These are phyloP conservation scores for Pythium scleroteichum DNA, from an alignment of 352 stramenopile species.

Conservation along the genomic window DNA sequence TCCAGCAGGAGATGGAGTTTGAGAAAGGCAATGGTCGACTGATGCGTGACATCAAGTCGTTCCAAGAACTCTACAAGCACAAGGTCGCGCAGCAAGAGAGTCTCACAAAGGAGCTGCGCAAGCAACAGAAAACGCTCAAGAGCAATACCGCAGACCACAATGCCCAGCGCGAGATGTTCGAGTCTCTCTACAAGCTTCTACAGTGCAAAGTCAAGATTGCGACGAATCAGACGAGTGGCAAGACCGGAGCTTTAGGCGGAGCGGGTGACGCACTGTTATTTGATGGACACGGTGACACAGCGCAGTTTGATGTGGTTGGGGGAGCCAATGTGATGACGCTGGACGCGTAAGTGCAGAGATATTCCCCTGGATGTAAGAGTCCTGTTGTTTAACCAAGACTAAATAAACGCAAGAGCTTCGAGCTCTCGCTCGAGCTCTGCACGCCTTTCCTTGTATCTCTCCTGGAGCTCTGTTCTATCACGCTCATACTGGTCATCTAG, in stretches of 20 bases:
- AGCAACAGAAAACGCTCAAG: slow-evolving; percentile 90
- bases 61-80: slow-evolving; percentile 91
- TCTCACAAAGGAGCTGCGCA: slow-evolving; percentile 88
- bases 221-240: slow-evolving; percentile 19
- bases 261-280: slow-evolving; percentile 42
- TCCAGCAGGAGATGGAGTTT: slow-evolving; percentile 88
- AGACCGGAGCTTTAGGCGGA: slow-evolving; percentile 10
- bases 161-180: slow-evolving; percentile 86
- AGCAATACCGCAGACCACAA: slow-evolving; percentile 70
- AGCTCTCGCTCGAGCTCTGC: slow-evolving; percentile 51
- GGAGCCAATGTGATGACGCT: slow-evolving; percentile 87
- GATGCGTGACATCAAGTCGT: slow-evolving; percentile 85
- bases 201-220: slow-evolving; percentile 73
- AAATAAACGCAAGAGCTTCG: slow-evolving; percentile 35
- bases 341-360: slow-evolving; percentile 39
- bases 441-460: slow-evolving; percentile 48
- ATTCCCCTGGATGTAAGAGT: not conserved
- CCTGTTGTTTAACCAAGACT: not conserved
- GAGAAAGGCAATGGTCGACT: slow-evolving; percentile 76
- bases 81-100: slow-evolving; percentile 91
- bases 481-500: slow-evolving; percentile 57
- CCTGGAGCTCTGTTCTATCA: slow-evolving; percentile 40
- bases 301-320: slow-evolving; percentile 74
- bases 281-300: slow-evolving; percentile 64
- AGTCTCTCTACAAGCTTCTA: slow-evolving; percentile 79